Percentiles rank a stretch among this genome's conserved stretches.
Evolutionary conservation across 2,329 filamentous ascomycete genomes (phyloP).

Genomic region (Xylariaceae sp.): DNA sequence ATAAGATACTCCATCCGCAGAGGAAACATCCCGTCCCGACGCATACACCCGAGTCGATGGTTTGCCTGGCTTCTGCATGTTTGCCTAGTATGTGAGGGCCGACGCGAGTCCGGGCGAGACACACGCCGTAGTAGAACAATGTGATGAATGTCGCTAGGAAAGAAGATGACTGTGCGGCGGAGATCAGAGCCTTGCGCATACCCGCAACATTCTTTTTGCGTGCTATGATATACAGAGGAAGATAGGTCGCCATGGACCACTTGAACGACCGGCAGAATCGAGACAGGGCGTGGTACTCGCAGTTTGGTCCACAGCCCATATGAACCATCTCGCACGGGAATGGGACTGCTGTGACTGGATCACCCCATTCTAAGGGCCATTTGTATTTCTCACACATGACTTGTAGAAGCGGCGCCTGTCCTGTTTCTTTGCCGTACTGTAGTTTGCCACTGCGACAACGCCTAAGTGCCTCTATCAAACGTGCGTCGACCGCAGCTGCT

Average conservation of each 20-base stretch:
- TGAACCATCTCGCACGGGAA: conserved; percentile 83
- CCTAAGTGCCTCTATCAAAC: conserved; percentile 70
- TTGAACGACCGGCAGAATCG: conserved; percentile 67
- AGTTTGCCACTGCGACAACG: conserved; percentile 60
- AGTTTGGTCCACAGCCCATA: conserved; percentile 69
- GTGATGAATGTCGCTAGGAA: conserved; percentile 76
- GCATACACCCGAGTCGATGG: conserved; percentile 61
- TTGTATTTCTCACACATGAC: conserved; percentile 69
- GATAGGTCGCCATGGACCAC: conserved; percentile 72
- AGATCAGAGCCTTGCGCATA: conserved; percentile 47
- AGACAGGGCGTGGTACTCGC: conserved; percentile 68
- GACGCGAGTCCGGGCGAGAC: conserved; percentile 68
- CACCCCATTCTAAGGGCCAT: conserved; percentile 67
- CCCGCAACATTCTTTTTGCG: conserved; percentile 45
- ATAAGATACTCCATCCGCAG: conserved; percentile 77
- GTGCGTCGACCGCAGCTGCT: conserved; percentile 69
- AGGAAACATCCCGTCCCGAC: conserved; percentile 67
- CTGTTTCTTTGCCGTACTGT: conserved; percentile 69
- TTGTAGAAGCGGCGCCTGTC: conserved; percentile 62
- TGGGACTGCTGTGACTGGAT: conserved; percentile 64
- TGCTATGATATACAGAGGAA: conserved; percentile 67
- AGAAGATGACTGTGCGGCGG: conserved; percentile 66
- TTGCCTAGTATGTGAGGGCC: conserved; percentile 65
- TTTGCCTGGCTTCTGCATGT: conserved; percentile 43
- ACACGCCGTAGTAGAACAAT: conserved; percentile 82